A percentile compares a stretch with the other conserved stretches of the same genome.
These are phyloP conservation scores for Solanum bulbocastanum DNA, from an alignment of 257 asterid genomes.

Conservation along the genomic window DNA sequence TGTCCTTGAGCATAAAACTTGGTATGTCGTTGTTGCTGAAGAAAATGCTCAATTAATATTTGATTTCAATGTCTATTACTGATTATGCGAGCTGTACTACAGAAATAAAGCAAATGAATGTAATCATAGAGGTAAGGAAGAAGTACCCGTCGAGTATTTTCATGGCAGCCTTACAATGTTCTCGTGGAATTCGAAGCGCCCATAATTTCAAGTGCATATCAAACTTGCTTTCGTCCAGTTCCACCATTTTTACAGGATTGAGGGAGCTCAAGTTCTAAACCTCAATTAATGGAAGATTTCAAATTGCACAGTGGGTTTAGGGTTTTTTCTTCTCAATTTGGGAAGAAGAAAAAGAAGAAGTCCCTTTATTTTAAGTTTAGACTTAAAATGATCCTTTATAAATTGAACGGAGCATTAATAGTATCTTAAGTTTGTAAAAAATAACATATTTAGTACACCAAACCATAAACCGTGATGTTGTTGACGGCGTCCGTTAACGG, in stretches of 20 bases:
- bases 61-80: background rate
- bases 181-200: slow-evolving; percentile 77
- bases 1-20: background rate
- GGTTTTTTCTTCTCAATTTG: background rate
- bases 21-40: background rate
- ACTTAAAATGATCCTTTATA: background rate
- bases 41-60: background rate
- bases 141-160: slow-evolving; percentile 65
- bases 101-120: background rate
- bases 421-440: background rate
- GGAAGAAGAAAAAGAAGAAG: background rate
- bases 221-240: slow-evolving; percentile 50
- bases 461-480: too few species aligned
- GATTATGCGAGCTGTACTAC: background rate
- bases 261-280: background rate
- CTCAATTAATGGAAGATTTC: background rate
- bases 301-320: background rate
- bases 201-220: slow-evolving; percentile 47
- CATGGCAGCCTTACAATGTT: slow-evolving; percentile 73
- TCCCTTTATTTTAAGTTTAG: background rate
- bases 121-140: background rate
- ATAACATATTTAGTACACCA: background rate
- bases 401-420: background rate
- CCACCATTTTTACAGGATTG: background rate
- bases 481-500: too few species aligned